phyloP scores from a whole-genome alignment of 2,329 filamentous ascomycete genomes.

The Tricladium varicosporioides region DNA sequence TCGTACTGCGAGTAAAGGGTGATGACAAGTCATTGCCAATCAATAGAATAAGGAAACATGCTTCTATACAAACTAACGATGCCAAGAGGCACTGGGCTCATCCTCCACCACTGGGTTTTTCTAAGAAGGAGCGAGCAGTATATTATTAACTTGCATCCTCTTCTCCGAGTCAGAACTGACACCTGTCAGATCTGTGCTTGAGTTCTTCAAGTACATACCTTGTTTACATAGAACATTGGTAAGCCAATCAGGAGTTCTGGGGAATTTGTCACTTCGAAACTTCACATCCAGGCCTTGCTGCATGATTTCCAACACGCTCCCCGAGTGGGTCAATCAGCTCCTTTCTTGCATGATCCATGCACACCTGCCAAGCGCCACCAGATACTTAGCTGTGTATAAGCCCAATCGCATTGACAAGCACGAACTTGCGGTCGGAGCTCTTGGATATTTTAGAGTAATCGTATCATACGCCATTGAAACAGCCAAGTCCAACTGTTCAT shows the following conservation, averaged over 20 bases:
- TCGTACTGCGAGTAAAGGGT: not conserved
- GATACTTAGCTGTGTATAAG: not conserved
- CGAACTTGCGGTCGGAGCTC: not conserved
- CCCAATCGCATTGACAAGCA: not conserved
- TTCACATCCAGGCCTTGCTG: not conserved
- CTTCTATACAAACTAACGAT: not conserved
- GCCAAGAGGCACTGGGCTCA: not conserved
- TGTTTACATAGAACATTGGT: not conserved
- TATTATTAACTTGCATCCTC: not conserved
- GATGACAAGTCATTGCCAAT: not conserved
- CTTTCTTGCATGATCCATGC: not conserved
- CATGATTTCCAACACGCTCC: not conserved
- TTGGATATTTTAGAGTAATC: not conserved
- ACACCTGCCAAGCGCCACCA: not conserved
- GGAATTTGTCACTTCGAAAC: not conserved
- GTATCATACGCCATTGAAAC: not conserved
- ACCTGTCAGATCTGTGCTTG: not conserved
- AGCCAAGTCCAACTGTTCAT: not conserved
- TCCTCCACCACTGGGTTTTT: not conserved
- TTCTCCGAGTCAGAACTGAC: not conserved
- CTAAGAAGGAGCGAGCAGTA: not conserved
- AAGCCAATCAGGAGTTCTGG: not conserved
- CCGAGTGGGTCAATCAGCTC: not conserved
- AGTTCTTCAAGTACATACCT: not conserved
- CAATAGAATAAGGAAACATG: not conserved